These are phyloP conservation scores for Pholiota microspora DNA, from an alignment of 768 basidiomycete genomes.

Conservation along the genomic window DNA sequence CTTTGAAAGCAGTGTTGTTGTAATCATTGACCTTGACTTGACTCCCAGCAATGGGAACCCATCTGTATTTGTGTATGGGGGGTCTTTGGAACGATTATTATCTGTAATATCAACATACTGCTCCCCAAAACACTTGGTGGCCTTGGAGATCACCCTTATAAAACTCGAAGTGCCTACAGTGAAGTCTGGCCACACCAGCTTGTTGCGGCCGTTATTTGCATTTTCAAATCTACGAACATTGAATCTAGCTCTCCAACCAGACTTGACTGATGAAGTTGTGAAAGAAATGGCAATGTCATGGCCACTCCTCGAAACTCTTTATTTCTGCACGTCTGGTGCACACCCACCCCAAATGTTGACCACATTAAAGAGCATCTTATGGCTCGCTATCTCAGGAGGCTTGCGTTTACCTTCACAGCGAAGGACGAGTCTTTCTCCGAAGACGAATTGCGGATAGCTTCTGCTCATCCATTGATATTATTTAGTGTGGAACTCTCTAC, in stretches of 20 bases:
- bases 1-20: not conserved
- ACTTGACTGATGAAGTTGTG: not conserved
- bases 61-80: no score
- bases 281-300: not conserved
- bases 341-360: not conserved
- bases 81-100: no score
- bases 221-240: not conserved
- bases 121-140: not conserved
- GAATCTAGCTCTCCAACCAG: not conserved
- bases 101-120: no score
- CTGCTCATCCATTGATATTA: not conserved
- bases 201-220: not conserved
- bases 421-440: not conserved
- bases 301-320: not conserved
- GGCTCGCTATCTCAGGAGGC: not conserved
- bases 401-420: no score
- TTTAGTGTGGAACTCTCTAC: no score
- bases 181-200: no score
- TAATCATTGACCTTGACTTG: not conserved
- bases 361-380: not conserved
- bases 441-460: not conserved
- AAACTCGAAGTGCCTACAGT: no score
- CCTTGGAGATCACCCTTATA: no score
- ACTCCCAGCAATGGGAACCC: no score
- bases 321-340: not conserved